A percentile compares a stretch with the other conserved stretches of the same genome.
phyloP scores from a whole-genome alignment of 768 basidiomycete species.

The Russula abietina region DNA sequence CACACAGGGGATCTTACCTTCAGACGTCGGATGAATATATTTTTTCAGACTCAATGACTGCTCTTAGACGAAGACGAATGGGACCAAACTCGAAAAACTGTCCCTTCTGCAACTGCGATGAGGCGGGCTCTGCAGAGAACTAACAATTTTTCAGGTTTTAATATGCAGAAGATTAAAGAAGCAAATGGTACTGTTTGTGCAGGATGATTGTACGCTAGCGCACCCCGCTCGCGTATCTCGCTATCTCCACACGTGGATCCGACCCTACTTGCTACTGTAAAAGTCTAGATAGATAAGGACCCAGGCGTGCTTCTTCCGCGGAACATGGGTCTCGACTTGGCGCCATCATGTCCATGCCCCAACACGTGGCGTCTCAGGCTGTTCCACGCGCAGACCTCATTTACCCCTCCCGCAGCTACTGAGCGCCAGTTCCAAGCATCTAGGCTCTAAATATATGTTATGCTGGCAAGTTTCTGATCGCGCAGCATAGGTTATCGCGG shows the following conservation, averaged over 20 bases:
- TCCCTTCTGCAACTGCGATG: background rate
- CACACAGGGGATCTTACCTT: background rate
- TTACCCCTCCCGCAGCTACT: background rate
- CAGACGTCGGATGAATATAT: background rate
- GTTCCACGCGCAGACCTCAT: background rate
- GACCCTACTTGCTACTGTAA: background rate
- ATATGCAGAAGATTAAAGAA: background rate
- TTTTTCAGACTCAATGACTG: background rate
- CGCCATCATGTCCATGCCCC: background rate
- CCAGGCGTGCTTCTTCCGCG: background rate
- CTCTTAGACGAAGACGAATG: background rate
- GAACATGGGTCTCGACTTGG: background rate
- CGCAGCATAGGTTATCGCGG: slow-evolving; percentile 11
- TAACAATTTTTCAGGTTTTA: background rate
- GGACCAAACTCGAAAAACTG: background rate
- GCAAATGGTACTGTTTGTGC: background rate
- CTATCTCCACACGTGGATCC: background rate
- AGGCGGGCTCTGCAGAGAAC: no score
- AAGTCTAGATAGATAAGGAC: background rate
- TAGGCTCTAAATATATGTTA: background rate
- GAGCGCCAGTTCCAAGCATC: slow-evolving; percentile 1
- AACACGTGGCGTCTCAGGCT: background rate
- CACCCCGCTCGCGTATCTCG: background rate
- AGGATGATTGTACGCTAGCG: background rate
- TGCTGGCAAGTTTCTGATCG: slow-evolving; percentile 6